Evolutionary conservation across 2,329 filamentous ascomycete species (phyloP).

Genomic region (Hirsutella thompsonii): DNA sequence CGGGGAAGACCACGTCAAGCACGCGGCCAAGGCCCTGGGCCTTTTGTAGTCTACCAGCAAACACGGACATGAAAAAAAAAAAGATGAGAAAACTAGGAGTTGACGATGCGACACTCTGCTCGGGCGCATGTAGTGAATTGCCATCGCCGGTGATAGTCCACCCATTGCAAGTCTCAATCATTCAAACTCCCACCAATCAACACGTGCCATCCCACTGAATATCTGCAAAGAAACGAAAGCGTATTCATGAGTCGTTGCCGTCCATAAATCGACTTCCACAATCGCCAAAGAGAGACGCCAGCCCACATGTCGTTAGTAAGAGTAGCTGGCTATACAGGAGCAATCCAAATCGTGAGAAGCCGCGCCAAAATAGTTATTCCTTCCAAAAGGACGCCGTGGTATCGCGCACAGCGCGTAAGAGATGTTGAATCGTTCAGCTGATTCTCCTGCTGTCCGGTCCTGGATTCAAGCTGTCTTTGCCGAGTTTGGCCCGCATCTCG

Average conservation of each 20-base stretch:
- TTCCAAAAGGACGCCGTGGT: background rate
- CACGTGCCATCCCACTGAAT: background rate
- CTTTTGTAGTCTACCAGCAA: conserved; percentile 11
- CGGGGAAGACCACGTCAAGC: conserved; percentile 77
- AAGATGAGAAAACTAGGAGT: no score
- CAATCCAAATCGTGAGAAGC: no score
- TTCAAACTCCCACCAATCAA: background rate
- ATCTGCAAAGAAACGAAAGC: background rate
- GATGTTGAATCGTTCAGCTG: conserved; percentile 24
- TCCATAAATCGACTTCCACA: background rate
- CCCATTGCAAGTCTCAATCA: no score
- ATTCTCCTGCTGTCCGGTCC: conserved; percentile 33
- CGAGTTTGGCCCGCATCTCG: conserved; percentile 33
- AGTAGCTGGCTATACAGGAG: background rate
- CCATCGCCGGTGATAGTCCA: no score
- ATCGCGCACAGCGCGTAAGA: no score
- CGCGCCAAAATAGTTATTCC: background rate
- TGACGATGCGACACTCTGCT: no score
- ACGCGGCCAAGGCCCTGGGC: conserved; percentile 73
- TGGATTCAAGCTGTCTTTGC: conserved; percentile 27
- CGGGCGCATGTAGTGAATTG: no score
- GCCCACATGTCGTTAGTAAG: background rate
- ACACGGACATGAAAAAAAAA: background rate
- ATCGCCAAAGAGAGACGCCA: background rate
- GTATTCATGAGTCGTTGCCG: background rate